Conservation (phyloP, 208 protist species). For the Leishmania aethiopica region DNA sequence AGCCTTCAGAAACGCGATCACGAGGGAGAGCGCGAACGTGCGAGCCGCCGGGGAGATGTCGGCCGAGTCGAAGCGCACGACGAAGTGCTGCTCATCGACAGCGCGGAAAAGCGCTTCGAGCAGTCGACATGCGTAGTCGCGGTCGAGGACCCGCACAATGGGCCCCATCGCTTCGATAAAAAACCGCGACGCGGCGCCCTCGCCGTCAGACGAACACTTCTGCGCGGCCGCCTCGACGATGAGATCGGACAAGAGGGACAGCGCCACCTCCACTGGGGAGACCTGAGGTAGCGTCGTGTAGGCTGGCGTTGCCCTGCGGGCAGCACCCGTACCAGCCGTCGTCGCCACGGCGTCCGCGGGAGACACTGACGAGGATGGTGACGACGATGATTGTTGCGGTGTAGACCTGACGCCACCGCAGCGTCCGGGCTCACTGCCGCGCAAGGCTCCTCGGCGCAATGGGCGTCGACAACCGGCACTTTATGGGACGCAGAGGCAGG, state of each 20-base stretch:
- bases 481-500: not conserved
- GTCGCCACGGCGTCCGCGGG: not conserved
- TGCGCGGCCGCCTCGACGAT: constrained; percentile 57
- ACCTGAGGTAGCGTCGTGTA: constrained; percentile 17
- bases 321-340: not conserved
- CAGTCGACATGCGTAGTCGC: constrained; percentile 41
- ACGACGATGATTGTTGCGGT: not conserved
- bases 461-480: not conserved
- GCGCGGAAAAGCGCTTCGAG: constrained; percentile 56
- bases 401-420: not conserved
- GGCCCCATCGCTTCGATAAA: constrained; percentile 56
- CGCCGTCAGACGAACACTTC: constrained; percentile 52
- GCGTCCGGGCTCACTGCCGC: not conserved
- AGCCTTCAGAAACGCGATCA: constrained; percentile 78
- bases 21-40: constrained; percentile 27
- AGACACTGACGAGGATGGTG: not conserved
- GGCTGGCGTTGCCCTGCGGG: not conserved
- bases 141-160: constrained; percentile 39
- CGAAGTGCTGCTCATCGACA: constrained; percentile 74
- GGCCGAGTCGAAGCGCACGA: constrained; percentile 32
- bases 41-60: constrained; percentile 20
- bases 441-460: not conserved
- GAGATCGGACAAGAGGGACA: constrained; percentile 68
- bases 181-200: constrained; percentile 71
- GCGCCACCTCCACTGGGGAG: constrained; percentile 45